Evolutionary conservation across 2,329 filamentous ascomycete species (phyloP).

Genomic region (Fusarium sp.): DNA sequence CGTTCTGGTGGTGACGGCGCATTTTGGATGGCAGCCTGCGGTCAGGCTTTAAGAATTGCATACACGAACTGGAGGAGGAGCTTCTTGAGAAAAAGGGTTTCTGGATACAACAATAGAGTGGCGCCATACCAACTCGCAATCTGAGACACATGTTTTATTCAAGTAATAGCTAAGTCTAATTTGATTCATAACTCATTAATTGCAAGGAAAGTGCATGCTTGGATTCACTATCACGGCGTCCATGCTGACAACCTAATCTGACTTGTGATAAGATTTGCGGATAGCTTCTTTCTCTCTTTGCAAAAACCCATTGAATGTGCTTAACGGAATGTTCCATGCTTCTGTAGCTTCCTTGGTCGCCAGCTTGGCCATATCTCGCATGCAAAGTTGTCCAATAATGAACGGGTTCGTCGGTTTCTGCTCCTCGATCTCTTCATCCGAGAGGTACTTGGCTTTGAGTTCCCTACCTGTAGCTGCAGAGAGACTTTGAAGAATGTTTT

Average conservation of each 20-base stretch:
- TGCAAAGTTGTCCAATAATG: constrained; percentile 53
- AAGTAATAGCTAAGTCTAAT: too few relatives aligned
- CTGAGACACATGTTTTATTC: not conserved
- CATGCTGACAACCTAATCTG: not conserved
- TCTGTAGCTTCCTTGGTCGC: constrained; percentile 53
- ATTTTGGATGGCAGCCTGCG: constrained; percentile 20
- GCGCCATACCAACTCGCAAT: not conserved
- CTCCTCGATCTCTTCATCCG: constrained; percentile 56
- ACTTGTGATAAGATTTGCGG: constrained; percentile 46
- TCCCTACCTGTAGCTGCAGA: constrained; percentile 51
- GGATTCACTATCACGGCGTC: not conserved
- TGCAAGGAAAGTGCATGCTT: not conserved
- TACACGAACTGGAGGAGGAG: constrained; percentile 5
- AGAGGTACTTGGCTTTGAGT: constrained; percentile 54
- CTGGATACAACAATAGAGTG: not conserved
- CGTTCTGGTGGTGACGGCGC: constrained; percentile 27
- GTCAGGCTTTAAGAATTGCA: constrained; percentile 19
- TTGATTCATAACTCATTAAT: not conserved
- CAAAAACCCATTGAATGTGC: constrained; percentile 59
- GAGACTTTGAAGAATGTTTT: constrained; percentile 54
- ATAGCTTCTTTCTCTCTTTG: constrained; percentile 54
- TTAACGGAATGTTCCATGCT: constrained; percentile 56
- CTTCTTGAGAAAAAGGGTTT: not conserved
- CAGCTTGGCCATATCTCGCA: constrained; percentile 52
- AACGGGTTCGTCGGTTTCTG: constrained; percentile 54